Conservation (phyloP, 768 basidiomycete species). For the Lactarius psammicola region DNA sequence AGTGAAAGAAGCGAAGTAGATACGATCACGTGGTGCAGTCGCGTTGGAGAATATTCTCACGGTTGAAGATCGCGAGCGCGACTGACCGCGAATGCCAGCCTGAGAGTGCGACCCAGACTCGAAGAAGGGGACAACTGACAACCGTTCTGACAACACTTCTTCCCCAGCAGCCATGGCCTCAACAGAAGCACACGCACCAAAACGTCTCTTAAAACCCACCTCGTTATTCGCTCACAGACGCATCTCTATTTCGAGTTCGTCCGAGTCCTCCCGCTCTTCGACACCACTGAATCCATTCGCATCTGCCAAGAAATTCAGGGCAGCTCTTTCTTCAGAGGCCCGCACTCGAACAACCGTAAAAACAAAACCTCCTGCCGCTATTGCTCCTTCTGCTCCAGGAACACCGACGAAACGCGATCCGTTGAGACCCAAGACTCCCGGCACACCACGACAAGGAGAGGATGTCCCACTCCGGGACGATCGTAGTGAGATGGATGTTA, state of each 20-base stretch:
- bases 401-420: constrained; percentile 28
- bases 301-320: constrained; percentile 29
- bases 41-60: constrained; percentile 34
- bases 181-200: constrained; percentile 3
- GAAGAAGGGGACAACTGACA: not conserved
- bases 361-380: constrained; percentile 23
- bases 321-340: constrained; percentile 27
- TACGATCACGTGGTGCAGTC: not conserved
- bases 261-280: constrained; percentile 17
- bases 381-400: constrained; percentile 18
- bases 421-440: constrained; percentile 37
- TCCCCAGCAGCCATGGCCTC: constrained; percentile 8
- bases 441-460: constrained; percentile 40
- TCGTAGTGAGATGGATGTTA: constrained; percentile 73
- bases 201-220: constrained; percentile 17
- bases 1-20: no score
- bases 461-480: constrained; percentile 51
- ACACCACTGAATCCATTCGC: constrained; percentile 23
- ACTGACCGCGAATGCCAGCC: not conserved
- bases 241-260: constrained; percentile 15
- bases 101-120: not conserved
- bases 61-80: constrained; percentile 1
- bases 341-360: constrained; percentile 27
- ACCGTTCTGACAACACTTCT: no score
- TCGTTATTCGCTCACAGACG: constrained; percentile 25